Base-by-base conservation (phyloP, 352 stramenopile genomes). In the Globisporangium spiculum region DNA sequence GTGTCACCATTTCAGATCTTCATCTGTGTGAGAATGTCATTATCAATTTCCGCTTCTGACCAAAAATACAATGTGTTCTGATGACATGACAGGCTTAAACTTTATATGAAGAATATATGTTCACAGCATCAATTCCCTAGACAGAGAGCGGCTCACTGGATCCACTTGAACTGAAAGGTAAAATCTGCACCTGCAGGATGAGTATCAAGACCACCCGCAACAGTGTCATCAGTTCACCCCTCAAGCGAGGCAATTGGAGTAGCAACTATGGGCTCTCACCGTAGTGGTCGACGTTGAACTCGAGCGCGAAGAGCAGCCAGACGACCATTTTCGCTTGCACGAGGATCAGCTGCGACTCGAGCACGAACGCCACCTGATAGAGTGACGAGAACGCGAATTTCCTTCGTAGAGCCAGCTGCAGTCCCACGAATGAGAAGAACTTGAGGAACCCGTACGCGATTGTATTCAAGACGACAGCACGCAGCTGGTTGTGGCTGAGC, bases 311-410 rank as follows among this genome's bases (percentile, higher is more conserved):
- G 3, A 58, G 53, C 1, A 58, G 26, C 12, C 53, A 58, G 4
- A 34, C 53, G 24, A 58, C 4, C 22, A n/a, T 30, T 58, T 58
- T 38, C 24, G 26, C 53, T 26, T 58, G 53, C 26, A 58, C 24
- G 18, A 27, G 22, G 6, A 52, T 2, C 57, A 63, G 44, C 4
- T 58, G 53, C 24, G 53, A 58, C 24, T 58, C 26, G 27, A 86
- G 69, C 30, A 86, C 76, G 55, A 86, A 86, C 7, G 72, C 76
- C 20, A 83, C 44, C 41, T 79, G 72, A 38, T 82, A 77, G 9
- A 69, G 8, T 0, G 67, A 54, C 7, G 72, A 74, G 22, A 74
- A 72, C 2, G 55, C 68, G 32, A 84, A 66, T 44, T 62, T 70
- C 30, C 67, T 48, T 34, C 69, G 69, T 1, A 81, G 41, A 9